Evolutionary conservation across 352 stramenopile genomes (phyloP).

Genomic region (Phytophthora ohioensis): DNA sequence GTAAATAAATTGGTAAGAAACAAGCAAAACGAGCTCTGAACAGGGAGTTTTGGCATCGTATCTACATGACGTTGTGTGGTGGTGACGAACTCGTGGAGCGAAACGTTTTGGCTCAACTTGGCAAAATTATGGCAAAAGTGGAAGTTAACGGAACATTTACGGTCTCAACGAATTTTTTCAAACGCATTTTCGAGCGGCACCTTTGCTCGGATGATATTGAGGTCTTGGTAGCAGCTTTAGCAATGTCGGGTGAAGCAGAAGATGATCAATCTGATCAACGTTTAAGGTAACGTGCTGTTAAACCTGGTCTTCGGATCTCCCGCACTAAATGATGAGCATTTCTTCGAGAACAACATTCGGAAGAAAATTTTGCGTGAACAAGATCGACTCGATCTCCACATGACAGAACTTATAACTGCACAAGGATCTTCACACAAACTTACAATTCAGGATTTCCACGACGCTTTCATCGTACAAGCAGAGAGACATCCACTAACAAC

Average conservation of each 20-base stretch:
- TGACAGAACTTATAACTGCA: conserved; percentile 28
- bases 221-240: conserved; percentile 32
- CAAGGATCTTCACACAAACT: conserved; percentile 21
- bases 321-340: conserved; percentile 35
- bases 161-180: conserved; percentile 44
- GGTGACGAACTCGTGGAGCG: conserved; percentile 27
- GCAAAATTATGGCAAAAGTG: conserved; percentile 65
- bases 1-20: not conserved
- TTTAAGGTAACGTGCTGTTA: conserved; percentile 65
- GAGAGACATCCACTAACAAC: conserved; percentile 21
- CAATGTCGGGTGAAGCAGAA: not conserved
- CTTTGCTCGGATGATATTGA: conserved; percentile 46
- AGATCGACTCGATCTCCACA: conserved; percentile 10
- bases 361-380: conserved; percentile 35
- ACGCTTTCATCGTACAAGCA: conserved; percentile 15
- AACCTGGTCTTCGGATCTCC: conserved; percentile 57
- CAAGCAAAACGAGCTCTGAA: conserved; percentile 23
- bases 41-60: conserved; percentile 50
- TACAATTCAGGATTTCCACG: conserved; percentile 25
- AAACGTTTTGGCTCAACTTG: conserved; percentile 54
- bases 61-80: conserved; percentile 49
- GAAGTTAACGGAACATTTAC: conserved; percentile 43
- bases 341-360: conserved; percentile 24
- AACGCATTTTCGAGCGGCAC: conserved; percentile 61
- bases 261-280: not conserved